Base-by-base conservation (phyloP, 108 stramenopile species). In the Conticribra guillardii region DNA sequence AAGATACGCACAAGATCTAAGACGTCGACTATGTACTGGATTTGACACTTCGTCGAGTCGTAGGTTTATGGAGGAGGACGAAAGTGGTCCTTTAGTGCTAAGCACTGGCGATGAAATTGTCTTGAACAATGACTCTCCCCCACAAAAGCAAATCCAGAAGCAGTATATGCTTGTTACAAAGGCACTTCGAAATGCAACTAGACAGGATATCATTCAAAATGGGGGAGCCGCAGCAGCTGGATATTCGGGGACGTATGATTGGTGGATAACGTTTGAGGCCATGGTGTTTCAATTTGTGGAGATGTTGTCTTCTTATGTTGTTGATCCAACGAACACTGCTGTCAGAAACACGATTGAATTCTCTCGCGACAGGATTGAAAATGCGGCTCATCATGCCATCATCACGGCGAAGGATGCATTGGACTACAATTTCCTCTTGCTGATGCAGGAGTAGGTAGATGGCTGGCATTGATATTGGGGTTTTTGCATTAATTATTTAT, bases 381-480 rank as follows among this genome's bases (percentile, higher is more conserved):
- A 44, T 59, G 64, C 53, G 14, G 71, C 71, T n/a, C 23, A 70
- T n/a, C 63, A 77, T 60, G 70, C 76, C 21, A 51, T 77, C 8
- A 54, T 77, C 21, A 77, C 64, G 30, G 76, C 76, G 31, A n/a
- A 70, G 19, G 76, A 77, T 77, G 67, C 74, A 14, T 19, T 77
- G 27, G 71, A 77, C 45, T 77, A 77, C 34, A 64, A 71, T 19
- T 77, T 77, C 30, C 45, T 72, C 47, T 22, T 73, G 17, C 64
- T 73, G 32, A 26, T 77, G 44, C 76, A 77, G 32, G 71, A 77
- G 54, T 77, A 66, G 27, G 11, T 33, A 51, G 44, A 46, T 11
- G 5, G 4, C 17, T 57, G 4, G 9, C 4, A 19, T 51, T 11
- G 50, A 51, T 4, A 19, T 51, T 51, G 5, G 19, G 50, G 5